Base-by-base conservation (phyloP, 192 early-diverging fungal genomes). In the Endogone sp. region DNA sequence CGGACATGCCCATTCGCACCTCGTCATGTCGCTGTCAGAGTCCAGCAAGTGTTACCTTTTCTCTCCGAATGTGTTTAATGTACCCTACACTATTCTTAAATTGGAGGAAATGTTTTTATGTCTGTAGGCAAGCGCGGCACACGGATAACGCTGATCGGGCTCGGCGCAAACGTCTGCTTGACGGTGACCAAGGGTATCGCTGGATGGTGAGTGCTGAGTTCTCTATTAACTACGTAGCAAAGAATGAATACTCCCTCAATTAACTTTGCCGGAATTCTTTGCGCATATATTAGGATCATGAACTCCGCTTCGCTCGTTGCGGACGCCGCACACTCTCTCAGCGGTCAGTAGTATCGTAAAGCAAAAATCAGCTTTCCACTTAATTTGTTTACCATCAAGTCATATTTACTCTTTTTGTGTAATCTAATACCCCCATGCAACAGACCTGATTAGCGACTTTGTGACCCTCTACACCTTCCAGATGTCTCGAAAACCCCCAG, bases 401-500 rank as follows among this genome's bases (percentile, higher is more conserved):
- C n/a, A n/a, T n/a, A n/a, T n/a, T n/a, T n/a, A n/a, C n/a, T n/a
- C n/a, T 3, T 28, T 21, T 55, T n/a, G 20, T 68, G 28, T 56
- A 25, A 23, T 3, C 26, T 13, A 29, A 30, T 23, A 4, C 63
- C n/a, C 44, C 21, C n/a, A n/a, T n/a, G n/a, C n/a, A n/a, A 6
- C 62, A 78, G 89, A 90, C 69, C 72, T 90, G 9, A 29, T 90
- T 29, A 85, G 88, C 65, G 93, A 95, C 68, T 75, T 91, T 62
- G 92, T 93, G 3, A 92, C 93, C 22, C 69, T 95, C n/a, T 92
- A 89, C 65, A 85, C 91, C 21, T 92, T 89, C 67, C 81, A 83
- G 56, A 85, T 83, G 71, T 91, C 93, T 29, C 75, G 93, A 63
- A 74, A 72, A 67, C 77, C 82, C 1, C 76, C 86, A 2, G 88